Evolutionary conservation across 2,329 filamentous ascomycete genomes (phyloP).

Genomic region (Stemphylium lycopersici): DNA sequence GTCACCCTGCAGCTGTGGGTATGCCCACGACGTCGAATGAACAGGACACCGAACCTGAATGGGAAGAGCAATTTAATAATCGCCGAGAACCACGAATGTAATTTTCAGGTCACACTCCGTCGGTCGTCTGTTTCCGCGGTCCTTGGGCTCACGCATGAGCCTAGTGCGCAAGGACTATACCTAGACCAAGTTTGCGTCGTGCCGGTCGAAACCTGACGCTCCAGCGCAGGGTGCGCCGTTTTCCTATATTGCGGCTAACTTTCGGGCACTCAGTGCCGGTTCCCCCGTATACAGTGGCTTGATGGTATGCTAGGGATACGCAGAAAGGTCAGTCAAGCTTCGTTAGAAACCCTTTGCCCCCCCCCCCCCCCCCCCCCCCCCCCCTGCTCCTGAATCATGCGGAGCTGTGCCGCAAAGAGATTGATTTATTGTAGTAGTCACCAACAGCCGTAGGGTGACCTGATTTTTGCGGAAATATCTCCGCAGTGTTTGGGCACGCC

Average conservation of each 20-base stretch:
- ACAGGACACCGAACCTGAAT: slow-evolving; percentile 4
- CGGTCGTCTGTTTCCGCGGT: slow-evolving; percentile 1
- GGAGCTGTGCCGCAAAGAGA: background rate
- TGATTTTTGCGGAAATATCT: background rate
- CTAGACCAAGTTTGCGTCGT: background rate
- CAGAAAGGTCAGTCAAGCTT: slow-evolving; percentile 4
- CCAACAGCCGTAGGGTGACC: slow-evolving; percentile 1
- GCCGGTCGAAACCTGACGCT: background rate
- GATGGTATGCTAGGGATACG: background rate
- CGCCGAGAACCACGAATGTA: slow-evolving; percentile 7
- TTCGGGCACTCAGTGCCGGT: background rate
- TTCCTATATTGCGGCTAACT: background rate
- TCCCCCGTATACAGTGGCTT: background rate
- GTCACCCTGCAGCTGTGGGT: slow-evolving; percentile 1
- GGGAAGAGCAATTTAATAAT: slow-evolving; percentile 12
- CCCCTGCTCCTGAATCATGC: slow-evolving; percentile 3
- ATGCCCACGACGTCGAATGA: background rate
- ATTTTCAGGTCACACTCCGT: background rate
- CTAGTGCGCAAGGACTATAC: too few relatives aligned
- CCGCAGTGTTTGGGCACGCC: background rate
- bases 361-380: too few relatives aligned
- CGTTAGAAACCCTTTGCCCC: slow-evolving; percentile 1
- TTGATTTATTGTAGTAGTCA: background rate
- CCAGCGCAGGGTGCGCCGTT: slow-evolving; percentile 1
- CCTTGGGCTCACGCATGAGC: too few relatives aligned